Percentiles rank a stretch among this genome's conserved stretches.
These are phyloP conservation scores for Penicillium flavigenum DNA, from an alignment of 495 filamentous ascomycete species.

Conservation along the genomic window DNA sequence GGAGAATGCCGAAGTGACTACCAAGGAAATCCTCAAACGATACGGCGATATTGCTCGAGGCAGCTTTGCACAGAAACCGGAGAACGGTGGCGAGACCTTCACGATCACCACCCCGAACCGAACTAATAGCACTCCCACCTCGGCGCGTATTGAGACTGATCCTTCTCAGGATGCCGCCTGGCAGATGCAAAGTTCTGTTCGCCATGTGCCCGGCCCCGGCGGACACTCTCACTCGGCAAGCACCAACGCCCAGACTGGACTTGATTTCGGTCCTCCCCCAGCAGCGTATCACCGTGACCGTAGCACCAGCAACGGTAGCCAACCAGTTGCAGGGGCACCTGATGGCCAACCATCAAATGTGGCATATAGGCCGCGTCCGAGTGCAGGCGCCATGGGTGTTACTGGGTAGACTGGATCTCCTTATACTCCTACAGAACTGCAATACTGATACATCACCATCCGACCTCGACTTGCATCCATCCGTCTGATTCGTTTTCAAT, in stretches of 20 bases:
- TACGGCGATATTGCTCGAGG: conserved; percentile 73
- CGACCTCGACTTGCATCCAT: conserved; percentile 19
- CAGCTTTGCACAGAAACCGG: conserved; percentile 56
- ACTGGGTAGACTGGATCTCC: conserved; percentile 34
- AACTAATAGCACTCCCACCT: conserved; percentile 39
- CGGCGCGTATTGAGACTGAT: conserved; percentile 74
- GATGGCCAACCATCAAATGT: conserved; percentile 38
- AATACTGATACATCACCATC: conserved; percentile 23
- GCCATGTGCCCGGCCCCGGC: conserved; percentile 67
- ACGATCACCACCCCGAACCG: conserved; percentile 43
- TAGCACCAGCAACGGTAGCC: conserved; percentile 44
- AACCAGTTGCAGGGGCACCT: conserved; percentile 27
- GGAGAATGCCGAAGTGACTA: conserved; percentile 80
- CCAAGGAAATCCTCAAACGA: conserved; percentile 92
- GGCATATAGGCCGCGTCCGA: conserved; percentile 43
- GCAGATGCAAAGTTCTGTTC: conserved; percentile 78
- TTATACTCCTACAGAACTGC: conserved; percentile 23
- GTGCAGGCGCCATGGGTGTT: conserved; percentile 47
- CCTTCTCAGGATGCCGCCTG: conserved; percentile 66
- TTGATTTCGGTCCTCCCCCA: conserved; percentile 33
- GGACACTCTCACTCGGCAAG: conserved; percentile 41
- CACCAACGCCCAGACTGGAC: conserved; percentile 26
- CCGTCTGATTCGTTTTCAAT: conserved; percentile 21
- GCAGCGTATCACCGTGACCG: conserved; percentile 39
- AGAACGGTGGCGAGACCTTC: conserved; percentile 56